A percentile compares a stretch with the other conserved stretches of the same genome.
Evolutionary conservation across 768 basidiomycete genomes (phyloP).

Genomic region (Coprinellus micaceus): DNA sequence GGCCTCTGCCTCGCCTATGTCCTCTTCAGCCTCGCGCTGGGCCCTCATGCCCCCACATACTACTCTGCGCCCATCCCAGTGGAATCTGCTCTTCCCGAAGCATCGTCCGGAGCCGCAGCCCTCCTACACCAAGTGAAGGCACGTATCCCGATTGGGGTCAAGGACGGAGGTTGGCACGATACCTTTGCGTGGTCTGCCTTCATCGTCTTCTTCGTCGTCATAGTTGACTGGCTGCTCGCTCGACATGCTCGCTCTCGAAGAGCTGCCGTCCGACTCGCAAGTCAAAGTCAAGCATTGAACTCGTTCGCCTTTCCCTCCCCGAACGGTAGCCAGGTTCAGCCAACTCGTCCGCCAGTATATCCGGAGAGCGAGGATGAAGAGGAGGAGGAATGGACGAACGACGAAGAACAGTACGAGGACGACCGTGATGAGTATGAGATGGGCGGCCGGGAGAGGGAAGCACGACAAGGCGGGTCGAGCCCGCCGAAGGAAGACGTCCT

Average conservation of each 20-base stretch:
- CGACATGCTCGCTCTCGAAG: neutral
- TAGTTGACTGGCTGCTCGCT: slow-evolving; percentile 6
- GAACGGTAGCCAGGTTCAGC: neutral
- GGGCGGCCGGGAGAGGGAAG: neutral
- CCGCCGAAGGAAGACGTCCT: neutral
- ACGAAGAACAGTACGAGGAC: neutral
- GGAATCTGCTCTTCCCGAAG: neutral
- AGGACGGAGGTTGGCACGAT: slow-evolving; percentile 13
- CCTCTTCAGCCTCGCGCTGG: slow-evolving; percentile 12
- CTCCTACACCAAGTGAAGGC: too few relatives aligned
- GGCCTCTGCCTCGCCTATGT: slow-evolving; percentile 11
- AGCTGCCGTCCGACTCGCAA: neutral
- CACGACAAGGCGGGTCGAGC: too few relatives aligned
- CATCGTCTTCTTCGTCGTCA: slow-evolving; percentile 5
- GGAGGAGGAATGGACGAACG: neutral
- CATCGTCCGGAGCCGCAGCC: neutral
- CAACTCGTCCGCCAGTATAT: neutral
- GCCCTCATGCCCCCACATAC: neutral
- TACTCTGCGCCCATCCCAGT: neutral
- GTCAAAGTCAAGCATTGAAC: neutral
- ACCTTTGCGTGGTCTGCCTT: slow-evolving; percentile 12
- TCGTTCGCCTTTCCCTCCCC: neutral
- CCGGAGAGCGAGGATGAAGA: neutral
- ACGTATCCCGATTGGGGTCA: neutral
- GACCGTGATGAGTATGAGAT: neutral